Percentiles rank a stretch among this genome's conserved stretches.
These are phyloP conservation scores for Meyerozyma elateridarum DNA, from an alignment of 1,139 yeast species.

Conservation along the genomic window DNA sequence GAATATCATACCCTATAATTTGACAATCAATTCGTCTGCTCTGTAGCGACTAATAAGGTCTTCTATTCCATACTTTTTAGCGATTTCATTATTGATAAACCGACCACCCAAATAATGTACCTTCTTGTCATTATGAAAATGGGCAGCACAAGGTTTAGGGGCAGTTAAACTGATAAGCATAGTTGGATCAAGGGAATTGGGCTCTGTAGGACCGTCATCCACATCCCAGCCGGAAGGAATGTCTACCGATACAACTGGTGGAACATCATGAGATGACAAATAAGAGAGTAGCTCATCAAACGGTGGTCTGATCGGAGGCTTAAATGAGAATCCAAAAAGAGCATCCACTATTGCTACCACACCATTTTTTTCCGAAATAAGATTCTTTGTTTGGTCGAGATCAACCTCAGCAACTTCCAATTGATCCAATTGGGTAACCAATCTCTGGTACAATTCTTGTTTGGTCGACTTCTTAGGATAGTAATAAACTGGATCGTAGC, in stretches of 20 bases:
- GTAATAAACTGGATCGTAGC: conserved; percentile 62
- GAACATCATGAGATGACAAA: conserved; percentile 33
- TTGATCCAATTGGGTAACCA: conserved; percentile 56
- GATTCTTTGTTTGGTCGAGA: conserved; percentile 30
- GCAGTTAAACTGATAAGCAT: conserved; percentile 83
- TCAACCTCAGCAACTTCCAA: conserved; percentile 45
- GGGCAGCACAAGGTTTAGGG: conserved; percentile 79
- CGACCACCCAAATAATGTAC: conserved; percentile 88
- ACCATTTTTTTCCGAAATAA: conserved; percentile 7
- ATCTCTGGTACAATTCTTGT: conserved; percentile 36
- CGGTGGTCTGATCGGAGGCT: conserved; percentile 83
- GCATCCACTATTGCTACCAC: conserved; percentile 60
- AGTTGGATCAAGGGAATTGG: conserved; percentile 48
- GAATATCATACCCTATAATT: conserved; percentile 15
- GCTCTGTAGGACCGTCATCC: conserved; percentile 64
- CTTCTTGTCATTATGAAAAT: conserved; percentile 28
- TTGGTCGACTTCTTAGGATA: conserved; percentile 58
- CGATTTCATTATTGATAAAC: conserved; percentile 63
- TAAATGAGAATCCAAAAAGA: conserved; percentile 88
- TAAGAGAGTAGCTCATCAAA: conserved; percentile 55
- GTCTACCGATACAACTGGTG: conserved; percentile 77
- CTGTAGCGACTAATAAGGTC: conserved; percentile 29
- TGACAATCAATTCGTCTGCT: conserved; percentile 36
- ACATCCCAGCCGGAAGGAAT: conserved; percentile 98
- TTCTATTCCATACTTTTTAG: conserved; percentile 66